phyloP scores from a whole-genome alignment of 78 protist species.

The Creolimax fragrantissima region DNA sequence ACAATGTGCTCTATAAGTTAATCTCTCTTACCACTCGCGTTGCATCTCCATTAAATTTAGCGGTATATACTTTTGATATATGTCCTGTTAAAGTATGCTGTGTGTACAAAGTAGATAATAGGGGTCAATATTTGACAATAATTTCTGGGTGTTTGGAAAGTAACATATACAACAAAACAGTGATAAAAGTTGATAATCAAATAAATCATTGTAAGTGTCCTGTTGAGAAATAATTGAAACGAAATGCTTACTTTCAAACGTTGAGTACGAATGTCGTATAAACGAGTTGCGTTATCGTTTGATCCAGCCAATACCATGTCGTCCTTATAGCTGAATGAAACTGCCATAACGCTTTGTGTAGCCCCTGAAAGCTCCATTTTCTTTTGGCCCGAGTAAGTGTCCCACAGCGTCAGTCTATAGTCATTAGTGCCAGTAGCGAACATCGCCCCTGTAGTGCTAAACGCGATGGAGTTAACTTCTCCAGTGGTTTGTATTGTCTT shows the following conservation, averaged over 20 bases:
- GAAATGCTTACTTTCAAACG: neutral
- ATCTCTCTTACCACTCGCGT: neutral
- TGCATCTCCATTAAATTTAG: neutral
- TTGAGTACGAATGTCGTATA: constrained; percentile 26
- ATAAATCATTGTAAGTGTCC: too few relatives aligned
- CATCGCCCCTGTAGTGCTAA: neutral
- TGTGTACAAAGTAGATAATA: neutral
- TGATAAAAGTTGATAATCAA: too few relatives aligned
- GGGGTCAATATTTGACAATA: neutral
- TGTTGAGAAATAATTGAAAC: too few relatives aligned
- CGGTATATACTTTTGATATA: constrained; percentile 40
- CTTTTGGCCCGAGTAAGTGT: constrained; percentile 18
- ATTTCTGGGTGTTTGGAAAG: neutral
- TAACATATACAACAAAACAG: neutral
- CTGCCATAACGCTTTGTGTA: constrained; percentile 49
- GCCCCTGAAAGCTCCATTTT: constrained; percentile 44
- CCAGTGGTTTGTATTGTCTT: neutral
- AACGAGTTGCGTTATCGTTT: constrained; percentile 52
- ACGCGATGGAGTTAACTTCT: neutral
- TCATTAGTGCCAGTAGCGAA: constrained; percentile 58
- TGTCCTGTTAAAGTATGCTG: constrained; percentile 73
- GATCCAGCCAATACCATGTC: constrained; percentile 39
- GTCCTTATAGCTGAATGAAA: constrained; percentile 41
- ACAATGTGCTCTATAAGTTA: too few relatives aligned
- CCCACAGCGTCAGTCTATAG: constrained; percentile 32